Base-by-base conservation (phyloP, 805 yeast species). In the Candida dajiaensis region DNA sequence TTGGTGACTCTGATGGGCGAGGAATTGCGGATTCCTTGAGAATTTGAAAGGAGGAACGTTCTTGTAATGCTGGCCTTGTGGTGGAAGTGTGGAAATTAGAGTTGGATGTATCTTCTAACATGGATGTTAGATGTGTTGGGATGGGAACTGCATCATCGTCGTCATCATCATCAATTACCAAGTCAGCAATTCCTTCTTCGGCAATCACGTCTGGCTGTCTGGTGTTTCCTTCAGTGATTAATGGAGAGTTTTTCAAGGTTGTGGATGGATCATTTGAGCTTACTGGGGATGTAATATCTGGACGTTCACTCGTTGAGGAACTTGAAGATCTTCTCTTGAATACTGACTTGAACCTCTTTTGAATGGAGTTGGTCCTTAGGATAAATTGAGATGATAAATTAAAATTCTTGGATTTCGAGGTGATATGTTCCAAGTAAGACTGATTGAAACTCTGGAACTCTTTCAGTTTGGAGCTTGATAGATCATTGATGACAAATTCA, bases 401-500 rank as follows among this genome's bases (percentile, higher is more conserved):
- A 15, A 37, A 16, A 16, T 40, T 45, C 23, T 11, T 7, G 13
- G 39, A 15, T 12, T n/a, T 40, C 13, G 18, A 9, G 22, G n/a
- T 22, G 37, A 50, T 39, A 21, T 43, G 45, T 10, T 43, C 43
- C 9, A 56, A 16, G 28, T 49, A 58, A 4, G 45, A 18, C n/a
- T 57, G 57, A 42, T 60, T 60, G 46, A 58, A 57, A 18, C 44
- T 56, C 8, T 51, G 22, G 41, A 57, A 58, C 23, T 51, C 50
- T 0, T 39, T 10, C 23, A 39, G 26, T 19, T 49, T 42, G 1
- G 45, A 46, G 3, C 46, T 16, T 5, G 45, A 19, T 8, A 56
- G 26, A 23, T 48, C 52, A 15, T 84, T 85, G 3, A 68, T 71
- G 43, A 92, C 67, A 47, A 92, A 73, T 2, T 95, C 94, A 69